These are phyloP conservation scores for Xylaria grammica DNA, from an alignment of 495 filamentous ascomycete genomes.

Conservation along the genomic window DNA sequence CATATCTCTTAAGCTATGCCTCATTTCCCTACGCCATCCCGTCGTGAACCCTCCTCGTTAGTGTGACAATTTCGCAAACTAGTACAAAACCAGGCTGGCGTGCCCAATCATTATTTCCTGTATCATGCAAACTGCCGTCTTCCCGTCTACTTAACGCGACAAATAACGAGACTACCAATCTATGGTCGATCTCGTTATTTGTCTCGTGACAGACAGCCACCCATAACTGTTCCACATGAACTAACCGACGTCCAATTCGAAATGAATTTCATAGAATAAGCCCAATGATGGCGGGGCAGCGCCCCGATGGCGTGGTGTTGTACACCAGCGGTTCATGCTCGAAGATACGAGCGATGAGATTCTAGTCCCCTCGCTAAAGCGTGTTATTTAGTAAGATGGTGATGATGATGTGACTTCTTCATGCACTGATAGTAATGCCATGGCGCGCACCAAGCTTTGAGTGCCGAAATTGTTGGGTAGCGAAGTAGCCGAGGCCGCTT, in stretches of 20 bases:
- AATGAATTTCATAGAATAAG: too few species aligned
- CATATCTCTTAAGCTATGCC: too few species aligned
- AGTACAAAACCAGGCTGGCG: slow-evolving; percentile 1
- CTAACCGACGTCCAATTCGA: neutral
- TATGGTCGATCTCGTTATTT: too few species aligned
- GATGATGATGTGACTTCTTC: neutral
- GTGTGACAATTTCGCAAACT: slow-evolving; percentile 6
- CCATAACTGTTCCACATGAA: neutral
- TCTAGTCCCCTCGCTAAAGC: neutral
- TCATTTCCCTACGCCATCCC: neutral
- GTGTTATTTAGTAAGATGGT: neutral
- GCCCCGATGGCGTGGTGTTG: neutral
- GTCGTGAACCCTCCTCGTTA: neutral
- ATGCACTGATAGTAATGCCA: neutral
- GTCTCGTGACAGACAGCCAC: too few species aligned
- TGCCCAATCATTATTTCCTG: neutral
- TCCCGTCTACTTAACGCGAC: neutral
- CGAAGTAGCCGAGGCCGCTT: neutral
- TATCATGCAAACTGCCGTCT: neutral
- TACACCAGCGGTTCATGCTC: neutral
- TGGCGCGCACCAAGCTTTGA: slow-evolving; percentile 4
- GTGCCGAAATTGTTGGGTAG: neutral
- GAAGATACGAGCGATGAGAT: neutral
- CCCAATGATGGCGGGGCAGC: too few species aligned
- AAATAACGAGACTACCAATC: neutral